Evolutionary conservation across 441 rosid species (phyloP).

Genomic region (Mallotus japonicus): DNA sequence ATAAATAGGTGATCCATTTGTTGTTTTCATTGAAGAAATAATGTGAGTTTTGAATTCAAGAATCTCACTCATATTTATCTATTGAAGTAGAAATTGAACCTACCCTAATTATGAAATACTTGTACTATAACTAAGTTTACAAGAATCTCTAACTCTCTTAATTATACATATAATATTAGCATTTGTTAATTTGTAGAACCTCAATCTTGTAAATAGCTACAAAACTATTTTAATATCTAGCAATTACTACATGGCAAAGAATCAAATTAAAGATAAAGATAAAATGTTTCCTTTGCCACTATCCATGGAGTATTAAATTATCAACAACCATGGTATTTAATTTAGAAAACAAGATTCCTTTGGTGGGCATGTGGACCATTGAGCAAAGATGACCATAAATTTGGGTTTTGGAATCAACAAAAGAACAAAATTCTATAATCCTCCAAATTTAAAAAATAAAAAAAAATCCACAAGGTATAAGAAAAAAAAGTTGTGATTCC

Average conservation of each 20-base stretch:
- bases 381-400: slow-evolving; percentile 5
- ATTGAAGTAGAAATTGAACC: too few species aligned
- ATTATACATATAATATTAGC: too few species aligned
- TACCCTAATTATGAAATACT: too few species aligned
- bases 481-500: slow-evolving; percentile 27
- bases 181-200: too few species aligned
- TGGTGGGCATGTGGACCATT: slow-evolving; percentile 24
- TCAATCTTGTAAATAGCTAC: too few species aligned
- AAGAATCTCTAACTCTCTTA: too few species aligned
- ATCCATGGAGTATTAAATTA: neutral
- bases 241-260: neutral
- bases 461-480: neutral
- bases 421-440: slow-evolving; percentile 17
- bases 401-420: slow-evolving; percentile 30
- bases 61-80: neutral
- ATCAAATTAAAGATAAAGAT: neutral
- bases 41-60: neutral
- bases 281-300: neutral
- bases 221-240: too few species aligned
- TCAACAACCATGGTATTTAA: neutral
- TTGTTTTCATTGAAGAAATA: neutral
- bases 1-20: too few species aligned
- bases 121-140: too few species aligned
- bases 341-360: slow-evolving; percentile 15
- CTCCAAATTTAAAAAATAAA: neutral